Evolutionary conservation across 306 rosid genomes (phyloP).

Genomic region (Quercus aquifolioides): DNA sequence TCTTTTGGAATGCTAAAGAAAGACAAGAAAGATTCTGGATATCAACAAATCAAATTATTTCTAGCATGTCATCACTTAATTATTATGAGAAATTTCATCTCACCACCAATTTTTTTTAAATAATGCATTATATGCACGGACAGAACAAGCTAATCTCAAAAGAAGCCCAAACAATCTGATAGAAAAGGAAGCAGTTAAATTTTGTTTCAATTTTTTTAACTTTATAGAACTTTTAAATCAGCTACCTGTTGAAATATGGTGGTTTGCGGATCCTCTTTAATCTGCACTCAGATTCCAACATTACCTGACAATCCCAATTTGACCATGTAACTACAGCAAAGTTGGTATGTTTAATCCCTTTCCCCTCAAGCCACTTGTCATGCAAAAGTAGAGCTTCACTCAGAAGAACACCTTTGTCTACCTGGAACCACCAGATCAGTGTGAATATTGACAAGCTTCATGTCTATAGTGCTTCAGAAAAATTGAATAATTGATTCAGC

Average conservation of each 20-base stretch:
- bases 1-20: neutral
- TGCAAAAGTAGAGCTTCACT: conserved; percentile 23
- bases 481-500: neutral
- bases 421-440: conserved; percentile 1
- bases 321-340: conserved; percentile 32
- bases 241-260: conserved; percentile 23
- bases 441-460: neutral
- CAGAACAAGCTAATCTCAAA: neutral
- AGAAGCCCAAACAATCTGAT: neutral
- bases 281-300: conserved; percentile 31
- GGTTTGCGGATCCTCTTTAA: conserved; percentile 25
- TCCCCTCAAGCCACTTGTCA: conserved; percentile 26
- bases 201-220: neutral
- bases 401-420: conserved; percentile 26
- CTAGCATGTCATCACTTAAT: neutral
- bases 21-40: neutral
- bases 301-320: conserved; percentile 31
- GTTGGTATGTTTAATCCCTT: conserved; percentile 22
- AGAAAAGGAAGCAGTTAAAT: neutral
- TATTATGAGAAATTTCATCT: neutral
- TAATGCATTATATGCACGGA: neutral
- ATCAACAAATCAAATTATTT: neutral
- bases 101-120: neutral
- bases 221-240: neutral
- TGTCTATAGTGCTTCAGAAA: neutral